A percentile compares a stretch with the other conserved stretches of the same genome.
Evolutionary conservation across 2,329 filamentous ascomycete genomes (phyloP).

Genomic region (Pseudogymnoascus destructans): DNA sequence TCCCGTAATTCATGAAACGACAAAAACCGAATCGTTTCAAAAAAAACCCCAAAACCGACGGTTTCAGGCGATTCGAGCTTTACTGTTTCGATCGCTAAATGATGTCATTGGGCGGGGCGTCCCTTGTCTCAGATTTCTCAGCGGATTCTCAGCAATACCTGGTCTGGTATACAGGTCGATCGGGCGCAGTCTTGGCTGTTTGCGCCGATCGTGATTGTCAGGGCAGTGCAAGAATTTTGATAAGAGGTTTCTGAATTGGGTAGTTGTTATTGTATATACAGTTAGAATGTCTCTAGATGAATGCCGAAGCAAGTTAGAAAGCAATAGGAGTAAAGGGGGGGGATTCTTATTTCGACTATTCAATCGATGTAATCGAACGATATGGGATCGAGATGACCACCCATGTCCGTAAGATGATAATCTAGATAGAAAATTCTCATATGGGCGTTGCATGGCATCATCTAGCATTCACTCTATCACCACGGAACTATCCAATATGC

Average conservation of each 20-base stretch:
- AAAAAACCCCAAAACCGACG: background rate
- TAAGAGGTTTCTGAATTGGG: background rate
- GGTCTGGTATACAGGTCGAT: background rate
- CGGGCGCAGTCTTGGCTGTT: background rate
- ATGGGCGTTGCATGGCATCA: background rate
- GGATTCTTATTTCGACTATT: background rate
- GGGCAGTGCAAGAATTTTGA: background rate
- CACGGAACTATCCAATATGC: background rate
- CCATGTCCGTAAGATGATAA: background rate
- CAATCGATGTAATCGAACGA: background rate
- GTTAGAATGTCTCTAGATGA: background rate
- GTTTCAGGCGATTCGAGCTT: background rate
- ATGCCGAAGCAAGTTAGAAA: background rate
- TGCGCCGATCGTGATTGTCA: background rate
- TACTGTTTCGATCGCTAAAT: background rate
- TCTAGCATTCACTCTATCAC: background rate
- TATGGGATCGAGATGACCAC: background rate
- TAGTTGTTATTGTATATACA: background rate
- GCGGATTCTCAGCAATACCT: background rate
- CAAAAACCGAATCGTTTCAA: background rate
- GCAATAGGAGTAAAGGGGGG: background rate
- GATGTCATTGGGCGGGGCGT: background rate
- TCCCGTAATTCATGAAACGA: background rate
- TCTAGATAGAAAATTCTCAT: background rate
- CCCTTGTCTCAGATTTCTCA: background rate